Conservation (phyloP, 257 asterid species). For the Nicotiana benthamiana region DNA sequence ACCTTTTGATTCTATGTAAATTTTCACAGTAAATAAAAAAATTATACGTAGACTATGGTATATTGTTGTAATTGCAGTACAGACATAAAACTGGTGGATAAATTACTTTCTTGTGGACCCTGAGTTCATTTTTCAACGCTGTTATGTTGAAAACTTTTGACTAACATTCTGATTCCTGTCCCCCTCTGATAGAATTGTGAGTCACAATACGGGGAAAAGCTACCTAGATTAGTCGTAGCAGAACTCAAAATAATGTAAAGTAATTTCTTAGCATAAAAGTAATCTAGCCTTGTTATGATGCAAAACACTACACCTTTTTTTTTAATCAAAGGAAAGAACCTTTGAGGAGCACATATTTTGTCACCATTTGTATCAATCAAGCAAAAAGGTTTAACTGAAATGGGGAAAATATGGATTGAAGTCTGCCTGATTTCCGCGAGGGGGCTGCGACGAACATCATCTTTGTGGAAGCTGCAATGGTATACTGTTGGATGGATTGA, state of each 20-base stretch:
- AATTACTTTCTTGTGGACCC: conserved; percentile 11
- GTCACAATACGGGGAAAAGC: conserved; percentile 11
- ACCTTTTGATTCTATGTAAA: background rate
- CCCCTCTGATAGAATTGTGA: conserved; percentile 24
- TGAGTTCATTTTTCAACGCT: conserved; percentile 2
- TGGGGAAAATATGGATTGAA: conserved; percentile 68
- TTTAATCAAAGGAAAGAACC: conserved; percentile 39
- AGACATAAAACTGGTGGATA: background rate
- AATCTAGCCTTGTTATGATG: conserved; percentile 13
- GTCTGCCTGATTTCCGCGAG: conserved; percentile 69
- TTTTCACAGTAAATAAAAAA: background rate
- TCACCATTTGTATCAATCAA: conserved; percentile 9
- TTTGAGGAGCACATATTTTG: conserved; percentile 3
- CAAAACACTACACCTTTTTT: conserved; percentile 25
- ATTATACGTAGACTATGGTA: too few species aligned
- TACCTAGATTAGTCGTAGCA: background rate
- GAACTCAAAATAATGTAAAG: conserved; percentile 8
- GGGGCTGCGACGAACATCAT: conserved; percentile 49
- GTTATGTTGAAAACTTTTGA: conserved; percentile 30
- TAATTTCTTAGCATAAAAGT: conserved; percentile 10
- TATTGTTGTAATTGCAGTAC: background rate
- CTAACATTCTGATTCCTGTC: conserved; percentile 30
- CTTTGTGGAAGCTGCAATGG: conserved; percentile 78
- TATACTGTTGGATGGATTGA: conserved; percentile 80
- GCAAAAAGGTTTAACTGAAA: conserved; percentile 2